Evolutionary conservation across 257 asterid species (phyloP).

Genomic region (Euphrasia confusa): DNA sequence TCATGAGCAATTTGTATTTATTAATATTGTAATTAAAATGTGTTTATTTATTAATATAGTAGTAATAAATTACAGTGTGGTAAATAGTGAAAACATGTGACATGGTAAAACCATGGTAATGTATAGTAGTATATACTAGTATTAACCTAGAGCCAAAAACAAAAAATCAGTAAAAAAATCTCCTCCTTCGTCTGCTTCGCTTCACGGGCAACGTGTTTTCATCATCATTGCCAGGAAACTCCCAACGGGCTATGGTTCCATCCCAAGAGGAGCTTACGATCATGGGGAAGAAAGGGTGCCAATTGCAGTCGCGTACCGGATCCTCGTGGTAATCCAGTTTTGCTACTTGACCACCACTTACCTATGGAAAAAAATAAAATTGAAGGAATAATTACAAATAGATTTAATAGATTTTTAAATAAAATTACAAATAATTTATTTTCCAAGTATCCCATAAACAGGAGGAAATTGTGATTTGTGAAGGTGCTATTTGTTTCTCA

Average conservation of each 20-base stretch:
- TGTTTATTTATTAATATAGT: no score
- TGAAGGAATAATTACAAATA: neutral
- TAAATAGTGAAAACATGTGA: neutral
- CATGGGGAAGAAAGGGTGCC: constrained; percentile 90
- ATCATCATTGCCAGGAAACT: constrained; percentile 48
- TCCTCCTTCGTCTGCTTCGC: constrained; percentile 39
- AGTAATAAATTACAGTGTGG: no score
- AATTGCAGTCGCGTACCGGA: constrained; percentile 81
- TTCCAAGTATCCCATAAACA: neutral
- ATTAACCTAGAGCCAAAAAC: neutral
- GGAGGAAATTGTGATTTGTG: no score
- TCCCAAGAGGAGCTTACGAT: constrained; percentile 88
- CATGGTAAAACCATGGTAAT: no score
- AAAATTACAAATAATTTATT: neutral
- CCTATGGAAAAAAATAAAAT: constrained; percentile 28
- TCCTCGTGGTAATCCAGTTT: constrained; percentile 72
- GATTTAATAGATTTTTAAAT: neutral
- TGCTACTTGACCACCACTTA: constrained; percentile 59
- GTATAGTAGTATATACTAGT: no score
- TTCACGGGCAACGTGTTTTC: constrained; percentile 28
- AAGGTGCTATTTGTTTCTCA: neutral
- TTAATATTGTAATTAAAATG: no score
- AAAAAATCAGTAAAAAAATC: constrained; percentile 28
- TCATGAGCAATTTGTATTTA: no score
- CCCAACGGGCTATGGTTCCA: constrained; percentile 75